Evolutionary conservation across 2,329 filamentous ascomycete genomes (phyloP).

Genomic region (Erysiphe pulchra): DNA sequence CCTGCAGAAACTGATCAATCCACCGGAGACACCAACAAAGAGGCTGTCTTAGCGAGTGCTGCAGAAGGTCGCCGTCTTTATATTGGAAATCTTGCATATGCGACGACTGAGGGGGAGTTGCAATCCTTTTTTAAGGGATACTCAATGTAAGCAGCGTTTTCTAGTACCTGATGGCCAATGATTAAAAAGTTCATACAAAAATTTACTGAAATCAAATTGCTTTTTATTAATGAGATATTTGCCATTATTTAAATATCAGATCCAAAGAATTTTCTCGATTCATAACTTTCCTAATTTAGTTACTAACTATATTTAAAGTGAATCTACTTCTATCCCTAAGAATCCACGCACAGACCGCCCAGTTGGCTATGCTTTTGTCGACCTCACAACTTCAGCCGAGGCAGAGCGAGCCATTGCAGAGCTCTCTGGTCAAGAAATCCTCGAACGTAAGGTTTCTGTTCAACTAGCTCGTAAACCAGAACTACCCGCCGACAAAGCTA

Average conservation of each 20-base stretch:
- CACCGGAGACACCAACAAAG: slow-evolving; percentile 31
- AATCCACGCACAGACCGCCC: slow-evolving; percentile 97
- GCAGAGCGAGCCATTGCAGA: slow-evolving; percentile 87
- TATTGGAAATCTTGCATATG: slow-evolving; percentile 99
- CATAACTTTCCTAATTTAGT: no score
- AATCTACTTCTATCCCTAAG: slow-evolving; percentile 97
- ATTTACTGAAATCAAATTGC: no score
- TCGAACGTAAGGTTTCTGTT: slow-evolving; percentile 96
- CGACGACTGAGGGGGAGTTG: slow-evolving; percentile 99
- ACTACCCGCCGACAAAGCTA: slow-evolving; percentile 51
- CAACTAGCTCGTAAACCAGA: slow-evolving; percentile 97
- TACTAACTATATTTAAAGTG: slow-evolving; percentile 25
- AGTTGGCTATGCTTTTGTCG: slow-evolving; percentile 96
- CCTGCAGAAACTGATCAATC: slow-evolving; percentile 18
- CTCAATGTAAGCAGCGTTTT: slow-evolving; percentile 60
- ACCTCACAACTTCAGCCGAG: slow-evolving; percentile 81
- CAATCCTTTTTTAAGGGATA: slow-evolving; percentile 99
- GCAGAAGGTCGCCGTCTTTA: slow-evolving; percentile 98
- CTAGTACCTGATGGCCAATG: neutral
- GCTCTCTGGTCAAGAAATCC: slow-evolving; percentile 90
- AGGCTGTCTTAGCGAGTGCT: slow-evolving; percentile 87
- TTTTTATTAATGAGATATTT: no score
- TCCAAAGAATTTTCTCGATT: no score
- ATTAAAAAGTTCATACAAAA: no score
- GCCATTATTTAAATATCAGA: no score